These are phyloP conservation scores for Linum tenue DNA, from an alignment of 345 rosid species.

Conservation along the genomic window DNA sequence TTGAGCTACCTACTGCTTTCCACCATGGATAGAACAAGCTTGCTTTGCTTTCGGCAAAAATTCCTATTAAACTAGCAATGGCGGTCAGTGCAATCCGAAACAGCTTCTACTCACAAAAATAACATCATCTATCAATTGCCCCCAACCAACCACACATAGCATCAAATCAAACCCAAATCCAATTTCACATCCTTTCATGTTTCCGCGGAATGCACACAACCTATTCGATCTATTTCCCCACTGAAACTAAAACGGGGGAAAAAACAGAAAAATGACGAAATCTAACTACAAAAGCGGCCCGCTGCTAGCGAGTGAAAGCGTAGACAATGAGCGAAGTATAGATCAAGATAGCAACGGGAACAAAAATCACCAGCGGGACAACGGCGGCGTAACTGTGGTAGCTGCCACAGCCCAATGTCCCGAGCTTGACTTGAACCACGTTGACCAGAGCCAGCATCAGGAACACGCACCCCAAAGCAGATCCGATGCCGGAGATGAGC, in stretches of 20 bases:
- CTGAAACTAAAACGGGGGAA: neutral
- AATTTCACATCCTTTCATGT: neutral
- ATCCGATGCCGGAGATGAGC: constrained; percentile 64
- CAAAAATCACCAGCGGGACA: constrained; percentile 64
- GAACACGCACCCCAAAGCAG: constrained; percentile 54
- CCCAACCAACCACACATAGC: neutral
- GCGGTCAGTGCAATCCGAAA: constrained; percentile 18
- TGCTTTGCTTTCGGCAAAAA: constrained; percentile 11
- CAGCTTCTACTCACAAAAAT: too few relatives aligned
- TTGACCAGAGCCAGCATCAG: constrained; percentile 73
- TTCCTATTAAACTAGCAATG: constrained; percentile 18
- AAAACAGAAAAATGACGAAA: neutral
- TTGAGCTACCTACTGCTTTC: constrained; percentile 35
- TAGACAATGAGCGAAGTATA: constrained; percentile 49
- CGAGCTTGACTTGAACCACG: constrained; percentile 74
- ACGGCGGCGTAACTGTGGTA: constrained; percentile 55
- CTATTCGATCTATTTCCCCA: neutral
- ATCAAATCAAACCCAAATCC: neutral
- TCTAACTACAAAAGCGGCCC: neutral
- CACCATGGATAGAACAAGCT: constrained; percentile 9
- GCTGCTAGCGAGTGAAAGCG: constrained; percentile 51
- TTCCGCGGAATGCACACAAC: neutral
- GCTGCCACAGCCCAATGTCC: constrained; percentile 58
- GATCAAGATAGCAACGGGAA: constrained; percentile 45
- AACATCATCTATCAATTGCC: neutral